Evolutionary conservation across 2,329 filamentous ascomycete species (phyloP).

Genomic region (Diaporthe ampelina): DNA sequence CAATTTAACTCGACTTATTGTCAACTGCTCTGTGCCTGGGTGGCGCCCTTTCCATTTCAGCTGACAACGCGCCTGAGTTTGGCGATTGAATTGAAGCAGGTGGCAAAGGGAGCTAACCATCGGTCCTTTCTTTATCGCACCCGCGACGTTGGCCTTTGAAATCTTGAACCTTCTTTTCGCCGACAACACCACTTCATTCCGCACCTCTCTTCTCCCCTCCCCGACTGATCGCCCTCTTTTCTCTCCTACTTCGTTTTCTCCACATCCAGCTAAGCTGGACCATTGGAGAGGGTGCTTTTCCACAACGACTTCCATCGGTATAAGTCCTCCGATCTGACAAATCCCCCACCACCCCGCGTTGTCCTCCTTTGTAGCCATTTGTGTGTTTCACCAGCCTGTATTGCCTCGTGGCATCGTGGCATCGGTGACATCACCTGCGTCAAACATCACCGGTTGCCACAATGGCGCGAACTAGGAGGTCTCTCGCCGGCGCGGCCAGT

Average conservation of each 20-base stretch:
- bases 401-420: neutral
- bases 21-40: neutral
- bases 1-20: conserved; percentile 18
- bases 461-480: conserved; percentile 39
- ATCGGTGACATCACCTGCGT: neutral
- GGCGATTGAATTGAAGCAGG: conserved; percentile 23
- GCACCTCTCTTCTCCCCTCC: neutral
- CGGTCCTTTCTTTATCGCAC: conserved; percentile 24
- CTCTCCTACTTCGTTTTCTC: neutral
- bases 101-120: conserved; percentile 33
- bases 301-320: neutral
- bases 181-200: neutral
- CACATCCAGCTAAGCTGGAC: neutral
- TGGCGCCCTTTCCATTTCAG: conserved; percentile 23
- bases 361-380: neutral
- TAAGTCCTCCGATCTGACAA: conserved; percentile 18
- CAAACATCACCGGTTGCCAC: neutral
- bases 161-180: conserved; percentile 7
- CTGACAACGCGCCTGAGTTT: conserved; percentile 31
- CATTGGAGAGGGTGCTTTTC: neutral
- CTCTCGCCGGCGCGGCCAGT: conserved; percentile 12
- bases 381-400: neutral
- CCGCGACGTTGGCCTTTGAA: conserved; percentile 22
- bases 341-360: neutral
- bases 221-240: neutral